Evolutionary conservation across 164 flowering plant genomes (phyloP).

Genomic region (Tinospora cordifolia): DNA sequence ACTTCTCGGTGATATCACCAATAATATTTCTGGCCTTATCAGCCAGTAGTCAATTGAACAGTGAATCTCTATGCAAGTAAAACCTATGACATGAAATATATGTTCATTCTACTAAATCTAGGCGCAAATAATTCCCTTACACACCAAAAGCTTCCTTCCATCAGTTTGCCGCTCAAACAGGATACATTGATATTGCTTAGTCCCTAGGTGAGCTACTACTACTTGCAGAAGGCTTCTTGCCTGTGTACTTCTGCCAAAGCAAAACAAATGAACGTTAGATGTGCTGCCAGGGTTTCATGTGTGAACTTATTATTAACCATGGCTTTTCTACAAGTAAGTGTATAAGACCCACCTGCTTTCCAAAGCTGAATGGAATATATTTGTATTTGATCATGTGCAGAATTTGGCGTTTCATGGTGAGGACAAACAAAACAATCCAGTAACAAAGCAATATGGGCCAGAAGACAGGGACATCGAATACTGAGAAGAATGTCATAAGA

Average conservation of each 20-base stretch:
- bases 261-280: neutral
- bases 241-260: constrained; percentile 25
- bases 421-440: constrained; percentile 44
- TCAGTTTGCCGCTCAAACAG: neutral
- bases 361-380: constrained; percentile 38
- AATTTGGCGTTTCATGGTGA: constrained; percentile 49
- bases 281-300: neutral
- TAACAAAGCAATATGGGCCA: constrained; percentile 46
- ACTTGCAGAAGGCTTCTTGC: constrained; percentile 23
- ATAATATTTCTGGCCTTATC: constrained; percentile 1
- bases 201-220: constrained; percentile 20
- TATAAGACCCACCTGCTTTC: constrained; percentile 34
- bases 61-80: constrained; percentile 3
- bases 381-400: constrained; percentile 43
- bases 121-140: neutral
- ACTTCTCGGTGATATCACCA: constrained; percentile 1
- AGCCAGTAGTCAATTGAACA: constrained; percentile 2
- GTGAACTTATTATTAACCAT: neutral
- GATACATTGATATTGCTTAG: constrained; percentile 10
- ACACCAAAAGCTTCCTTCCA: neutral
- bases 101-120: constrained; percentile 4
- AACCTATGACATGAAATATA: neutral
- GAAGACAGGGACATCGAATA: constrained; percentile 46
- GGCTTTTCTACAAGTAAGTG: neutral
- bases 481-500: constrained; percentile 34